phyloP scores from a whole-genome alignment of 2,329 filamentous ascomycete genomes.

The Sclerotinia minor region DNA sequence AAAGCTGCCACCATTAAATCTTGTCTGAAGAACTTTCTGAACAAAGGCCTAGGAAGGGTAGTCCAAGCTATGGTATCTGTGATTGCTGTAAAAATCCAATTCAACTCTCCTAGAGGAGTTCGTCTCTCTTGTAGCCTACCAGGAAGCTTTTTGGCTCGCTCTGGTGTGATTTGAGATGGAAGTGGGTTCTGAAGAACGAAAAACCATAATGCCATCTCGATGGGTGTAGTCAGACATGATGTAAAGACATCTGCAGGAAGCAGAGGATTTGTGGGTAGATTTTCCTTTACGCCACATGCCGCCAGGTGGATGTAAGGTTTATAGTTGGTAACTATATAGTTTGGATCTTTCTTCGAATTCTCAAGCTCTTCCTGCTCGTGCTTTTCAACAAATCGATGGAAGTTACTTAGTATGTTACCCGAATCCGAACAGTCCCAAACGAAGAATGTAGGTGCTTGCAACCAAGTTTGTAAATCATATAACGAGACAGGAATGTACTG shows the following conservation, averaged over 20 bases:
- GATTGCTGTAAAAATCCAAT: slow-evolving; percentile 99
- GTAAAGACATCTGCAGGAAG: slow-evolving; percentile 95
- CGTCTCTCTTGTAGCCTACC: slow-evolving; percentile 89
- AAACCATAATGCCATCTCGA: slow-evolving; percentile 95
- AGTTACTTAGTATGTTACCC: slow-evolving; percentile 92
- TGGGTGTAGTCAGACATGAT: slow-evolving; percentile 91
- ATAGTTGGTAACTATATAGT: slow-evolving; percentile 74
- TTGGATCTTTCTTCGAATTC: slow-evolving; percentile 71
- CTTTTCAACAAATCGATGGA: slow-evolving; percentile 91
- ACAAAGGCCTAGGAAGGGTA: slow-evolving; percentile 81
- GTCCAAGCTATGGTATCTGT: slow-evolving; percentile 99
- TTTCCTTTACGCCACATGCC: slow-evolving; percentile 86
- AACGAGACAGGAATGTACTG: slow-evolving; percentile 97
- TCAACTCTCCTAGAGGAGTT: slow-evolving; percentile 91
- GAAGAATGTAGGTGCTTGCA: slow-evolving; percentile 91
- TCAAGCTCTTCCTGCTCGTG: slow-evolving; percentile 88
- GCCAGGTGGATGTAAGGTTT: slow-evolving; percentile 82
- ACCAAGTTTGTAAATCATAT: slow-evolving; percentile 93
- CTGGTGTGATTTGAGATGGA: slow-evolving; percentile 66
- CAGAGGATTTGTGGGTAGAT: slow-evolving; percentile 89
- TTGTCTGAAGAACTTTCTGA: slow-evolving; percentile 95
- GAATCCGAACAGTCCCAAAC: slow-evolving; percentile 98
- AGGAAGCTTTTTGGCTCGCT: slow-evolving; percentile 84
- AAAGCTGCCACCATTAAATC: slow-evolving; percentile 98
- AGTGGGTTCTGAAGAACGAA: slow-evolving; percentile 86